Conservation (phyloP, 768 basidiomycete species). For the Daedalea quercina region DNA sequence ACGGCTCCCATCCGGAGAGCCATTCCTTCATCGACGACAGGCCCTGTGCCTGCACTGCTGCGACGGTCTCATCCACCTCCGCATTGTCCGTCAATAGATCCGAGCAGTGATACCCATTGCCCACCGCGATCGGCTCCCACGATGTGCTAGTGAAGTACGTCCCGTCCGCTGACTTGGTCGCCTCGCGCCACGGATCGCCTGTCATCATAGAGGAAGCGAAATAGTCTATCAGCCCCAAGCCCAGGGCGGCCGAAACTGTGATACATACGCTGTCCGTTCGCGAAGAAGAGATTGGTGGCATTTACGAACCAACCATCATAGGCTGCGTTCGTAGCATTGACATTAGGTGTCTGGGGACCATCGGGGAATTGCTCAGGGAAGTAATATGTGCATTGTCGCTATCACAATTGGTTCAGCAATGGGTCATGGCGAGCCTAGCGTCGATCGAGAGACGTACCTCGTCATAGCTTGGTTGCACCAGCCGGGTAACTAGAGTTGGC, state of each 20-base stretch:
- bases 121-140: constrained; percentile 47
- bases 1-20: constrained; percentile 34
- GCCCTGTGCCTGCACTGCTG: constrained; percentile 45
- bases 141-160: constrained; percentile 39
- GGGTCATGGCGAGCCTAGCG: neutral
- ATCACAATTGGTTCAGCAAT: neutral
- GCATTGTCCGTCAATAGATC: constrained; percentile 42
- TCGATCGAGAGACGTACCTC: constrained; percentile 28
- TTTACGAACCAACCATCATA: constrained; percentile 62
- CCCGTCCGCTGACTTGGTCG: constrained; percentile 56
- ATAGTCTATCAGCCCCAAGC: neutral
- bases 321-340: constrained; percentile 34
- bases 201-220: neutral
- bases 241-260: neutral
- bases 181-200: constrained; percentile 73
- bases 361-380: constrained; percentile 53
- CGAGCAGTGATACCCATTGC: constrained; percentile 65
- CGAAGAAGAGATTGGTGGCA: constrained; percentile 57
- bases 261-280: constrained; percentile 57
- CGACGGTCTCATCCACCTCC: constrained; percentile 41
- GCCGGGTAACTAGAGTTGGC: constrained; percentile 46
- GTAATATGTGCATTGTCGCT: constrained; percentile 69
- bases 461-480: constrained; percentile 50
- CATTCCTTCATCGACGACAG: constrained; percentile 49
- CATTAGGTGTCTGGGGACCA: constrained; percentile 36